Conservation (phyloP, 2,329 filamentous ascomycete species). For the Stachybotrys elegans region DNA sequence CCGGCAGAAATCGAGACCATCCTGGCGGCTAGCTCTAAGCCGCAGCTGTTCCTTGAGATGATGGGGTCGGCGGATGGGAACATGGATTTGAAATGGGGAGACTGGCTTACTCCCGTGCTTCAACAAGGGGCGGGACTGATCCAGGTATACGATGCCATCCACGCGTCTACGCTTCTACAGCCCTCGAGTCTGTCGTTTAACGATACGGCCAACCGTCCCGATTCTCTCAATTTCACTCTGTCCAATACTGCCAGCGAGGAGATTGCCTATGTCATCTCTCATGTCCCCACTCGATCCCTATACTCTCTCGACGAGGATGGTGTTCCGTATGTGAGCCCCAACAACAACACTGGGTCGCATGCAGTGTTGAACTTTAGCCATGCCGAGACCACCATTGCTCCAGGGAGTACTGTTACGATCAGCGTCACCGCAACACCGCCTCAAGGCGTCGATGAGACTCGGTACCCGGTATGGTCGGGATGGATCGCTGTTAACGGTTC, state of each 20-base stretch:
- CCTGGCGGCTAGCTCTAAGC: conserved; percentile 37
- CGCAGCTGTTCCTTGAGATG: conserved; percentile 34
- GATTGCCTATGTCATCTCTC: conserved; percentile 42
- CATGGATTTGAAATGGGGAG: conserved; percentile 13
- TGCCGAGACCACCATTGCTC: conserved; percentile 30
- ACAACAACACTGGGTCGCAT: conserved; percentile 12
- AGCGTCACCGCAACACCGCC: conserved; percentile 25
- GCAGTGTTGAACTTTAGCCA: conserved; percentile 25
- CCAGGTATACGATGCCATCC: conserved; percentile 39
- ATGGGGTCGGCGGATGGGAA: neutral
- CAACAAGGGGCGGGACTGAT: conserved; percentile 45
- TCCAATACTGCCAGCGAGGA: conserved; percentile 39
- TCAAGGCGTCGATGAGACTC: conserved; percentile 16
- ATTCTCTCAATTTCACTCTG: conserved; percentile 41
- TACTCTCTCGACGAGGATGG: conserved; percentile 33
- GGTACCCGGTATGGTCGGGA: conserved; percentile 35
- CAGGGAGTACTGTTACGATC: conserved; percentile 17
- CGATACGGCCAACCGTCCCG: conserved; percentile 46
- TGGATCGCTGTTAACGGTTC: conserved; percentile 32
- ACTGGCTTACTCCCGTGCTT: conserved; percentile 36
- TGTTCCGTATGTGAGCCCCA: no score
- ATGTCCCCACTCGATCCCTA: conserved; percentile 39
- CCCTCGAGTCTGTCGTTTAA: conserved; percentile 51
- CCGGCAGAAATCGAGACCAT: conserved; percentile 36
- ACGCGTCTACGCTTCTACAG: conserved; percentile 41